Evolutionary conservation across 164 flowering plant species (phyloP), one percentile per base, ranked within the genome.

Genomic region (Magnolia sinica): DNA sequence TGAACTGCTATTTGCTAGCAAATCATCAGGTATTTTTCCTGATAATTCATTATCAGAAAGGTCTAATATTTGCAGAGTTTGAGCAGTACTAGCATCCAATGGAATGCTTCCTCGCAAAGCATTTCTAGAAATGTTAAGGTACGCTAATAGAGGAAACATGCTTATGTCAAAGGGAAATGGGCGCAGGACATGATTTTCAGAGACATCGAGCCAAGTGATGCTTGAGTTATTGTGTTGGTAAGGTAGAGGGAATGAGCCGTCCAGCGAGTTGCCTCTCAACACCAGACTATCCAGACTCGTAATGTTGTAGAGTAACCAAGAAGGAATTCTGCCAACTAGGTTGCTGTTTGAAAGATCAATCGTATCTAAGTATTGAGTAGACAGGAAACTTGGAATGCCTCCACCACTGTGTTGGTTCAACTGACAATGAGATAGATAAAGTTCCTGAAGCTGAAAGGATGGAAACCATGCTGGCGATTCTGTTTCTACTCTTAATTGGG

Each of bases 71-170:
- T 1, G 29, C 7, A 72, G 18, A 1, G n/a, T 71, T n/a, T 18
- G 11, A 20, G 18, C 9, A n/a, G 19, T 20, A 10, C 55, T 16
- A 9, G n/a, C 13, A 0, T 8, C 13, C 8, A n/a, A 71, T 4
- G 59, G 59, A 31, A 71, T 50, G 8, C 23, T 50, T 18, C 59
- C 73, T 71, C n/a, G 50, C 11, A 71, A 51, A 18, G 31, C 63
- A 72, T 72, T 72, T 51, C 8, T 72, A 18, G 74, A 72, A 31
- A 52, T 50, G 59, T 71, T 22, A 50, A 50, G n/a, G 59, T 71
- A n/a, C 9, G 0, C 13, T n/a, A 71, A 71, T 8, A 2, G 10
- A 10, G 73, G 73, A 49, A 71, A 71, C 5, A n/a, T 2, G 7
- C 59, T n/a, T 7, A 50, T 18, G 59, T 49, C 24, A 8, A 9